Conservation (phyloP, 495 filamentous ascomycete species). For the Neurospora tetraspora region DNA sequence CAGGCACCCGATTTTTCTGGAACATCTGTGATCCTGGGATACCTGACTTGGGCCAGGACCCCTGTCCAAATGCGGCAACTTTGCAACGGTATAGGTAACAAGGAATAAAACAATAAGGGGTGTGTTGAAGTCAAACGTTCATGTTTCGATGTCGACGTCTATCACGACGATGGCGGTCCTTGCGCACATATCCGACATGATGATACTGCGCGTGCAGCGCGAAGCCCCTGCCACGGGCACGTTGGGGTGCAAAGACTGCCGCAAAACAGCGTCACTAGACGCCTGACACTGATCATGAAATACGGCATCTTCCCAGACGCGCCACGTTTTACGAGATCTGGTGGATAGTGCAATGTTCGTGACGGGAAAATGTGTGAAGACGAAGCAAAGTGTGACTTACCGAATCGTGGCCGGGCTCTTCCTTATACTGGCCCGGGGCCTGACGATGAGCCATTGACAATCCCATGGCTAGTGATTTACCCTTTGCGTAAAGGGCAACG, state of each 20-base stretch:
- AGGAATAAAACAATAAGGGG: neutral
- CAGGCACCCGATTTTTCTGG: conserved; percentile 26
- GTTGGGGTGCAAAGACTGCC: neutral
- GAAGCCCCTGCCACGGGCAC: neutral
- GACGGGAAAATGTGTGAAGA: neutral
- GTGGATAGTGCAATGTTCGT: neutral
- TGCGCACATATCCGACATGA: neutral
- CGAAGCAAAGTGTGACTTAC: conserved; percentile 20
- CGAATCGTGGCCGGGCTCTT: conserved; percentile 27
- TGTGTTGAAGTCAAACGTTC: neutral
- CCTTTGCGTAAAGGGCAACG: neutral
- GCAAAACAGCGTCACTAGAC: neutral
- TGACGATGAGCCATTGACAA: conserved; percentile 31
- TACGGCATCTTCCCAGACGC: neutral
- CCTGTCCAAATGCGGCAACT: neutral
- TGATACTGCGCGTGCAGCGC: neutral
- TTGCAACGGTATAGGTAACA: neutral
- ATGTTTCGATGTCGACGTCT: neutral
- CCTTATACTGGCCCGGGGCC: conserved; percentile 29
- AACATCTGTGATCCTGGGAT: conserved; percentile 23
- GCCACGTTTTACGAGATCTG: neutral
- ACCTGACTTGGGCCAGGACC: neutral
- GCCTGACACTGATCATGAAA: neutral
- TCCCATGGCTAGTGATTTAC: conserved; percentile 17
- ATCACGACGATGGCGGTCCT: neutral